These are phyloP conservation scores for Cordia subcordata DNA, from an alignment of 257 asterid genomes.

Conservation along the genomic window DNA sequence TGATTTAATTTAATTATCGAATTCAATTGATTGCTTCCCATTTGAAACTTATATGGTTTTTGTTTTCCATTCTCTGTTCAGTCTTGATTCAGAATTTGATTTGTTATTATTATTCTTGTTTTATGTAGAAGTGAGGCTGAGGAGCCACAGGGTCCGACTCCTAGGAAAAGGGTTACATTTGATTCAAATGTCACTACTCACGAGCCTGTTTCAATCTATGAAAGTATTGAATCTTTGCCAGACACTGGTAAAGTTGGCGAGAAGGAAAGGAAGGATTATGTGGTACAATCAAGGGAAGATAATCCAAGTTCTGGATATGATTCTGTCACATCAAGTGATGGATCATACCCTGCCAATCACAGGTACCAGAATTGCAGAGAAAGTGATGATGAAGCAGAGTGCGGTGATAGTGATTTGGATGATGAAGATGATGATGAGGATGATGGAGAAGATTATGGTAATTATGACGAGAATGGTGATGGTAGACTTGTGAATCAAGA, in stretches of 20 bases:
- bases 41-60: background rate
- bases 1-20: conserved; percentile 5
- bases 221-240: conserved; percentile 55
- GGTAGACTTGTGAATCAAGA: conserved; percentile 27
- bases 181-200: conserved; percentile 66
- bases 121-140: conserved; percentile 45
- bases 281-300: conserved; percentile 29
- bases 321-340: conserved; percentile 57
- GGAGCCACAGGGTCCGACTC: conserved; percentile 46
- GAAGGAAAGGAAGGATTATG: conserved; percentile 33
- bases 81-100: background rate
- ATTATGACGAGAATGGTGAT: conserved; percentile 42
- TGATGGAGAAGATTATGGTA: conserved; percentile 34
- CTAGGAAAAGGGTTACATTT: conserved; percentile 73
- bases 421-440: conserved; percentile 40
- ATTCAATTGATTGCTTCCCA: background rate
- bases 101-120: conserved; percentile 14
- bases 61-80: background rate
- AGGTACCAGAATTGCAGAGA: conserved; percentile 89
- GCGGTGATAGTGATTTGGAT: conserved; percentile 61
- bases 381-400: conserved; percentile 73
- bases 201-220: conserved; percentile 52
- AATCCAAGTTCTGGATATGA: conserved; percentile 42
- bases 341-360: conserved; percentile 73
- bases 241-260: conserved; percentile 20